Percentiles rank a stretch among this genome's conserved stretches.
Evolutionary conservation across 179 eudicot species (phyloP).

Genomic region (Monotropa hypopitys): DNA sequence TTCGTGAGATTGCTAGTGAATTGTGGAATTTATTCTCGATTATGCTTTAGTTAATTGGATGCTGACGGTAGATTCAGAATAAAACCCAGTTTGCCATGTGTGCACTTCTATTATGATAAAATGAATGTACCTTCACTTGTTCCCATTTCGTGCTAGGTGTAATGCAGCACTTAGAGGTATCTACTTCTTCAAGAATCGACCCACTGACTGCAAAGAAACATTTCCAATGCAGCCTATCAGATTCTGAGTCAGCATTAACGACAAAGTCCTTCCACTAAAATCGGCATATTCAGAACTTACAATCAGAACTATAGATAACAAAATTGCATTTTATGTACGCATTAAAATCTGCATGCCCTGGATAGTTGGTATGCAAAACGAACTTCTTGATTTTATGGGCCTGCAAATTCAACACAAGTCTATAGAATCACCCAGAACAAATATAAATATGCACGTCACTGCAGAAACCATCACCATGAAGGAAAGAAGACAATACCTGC

Average conservation of each 20-base stretch:
- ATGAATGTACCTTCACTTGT: conserved; percentile 64
- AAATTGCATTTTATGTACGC: conserved; percentile 95
- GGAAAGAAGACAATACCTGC: conserved; percentile 34
- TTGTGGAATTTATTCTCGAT: no score
- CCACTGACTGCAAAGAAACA: conserved; percentile 41
- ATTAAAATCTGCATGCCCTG: conserved; percentile 95
- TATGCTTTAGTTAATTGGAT: no score
- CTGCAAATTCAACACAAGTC: conserved; percentile 31
- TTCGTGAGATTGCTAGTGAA: no score
- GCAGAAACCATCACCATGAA: background rate
- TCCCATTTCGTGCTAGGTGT: conserved; percentile 94
- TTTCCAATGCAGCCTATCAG: conserved; percentile 7
- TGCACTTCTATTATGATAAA: no score
- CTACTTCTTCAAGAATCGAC: conserved; percentile 40
- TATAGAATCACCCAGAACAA: conserved; percentile 4
- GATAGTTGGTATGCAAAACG: conserved; percentile 86
- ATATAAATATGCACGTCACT: background rate
- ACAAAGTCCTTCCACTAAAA: background rate
- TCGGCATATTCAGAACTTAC: conserved; percentile 31
- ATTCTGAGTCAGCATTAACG: background rate
- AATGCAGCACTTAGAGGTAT: conserved; percentile 46
- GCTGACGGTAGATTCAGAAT: no score
- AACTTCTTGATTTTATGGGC: conserved; percentile 90
- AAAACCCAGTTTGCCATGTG: no score
- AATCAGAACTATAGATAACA: conserved; percentile 46